Base-by-base conservation (phyloP, 768 basidiomycete species). In the Xerocomus brunneocitrinus region DNA sequence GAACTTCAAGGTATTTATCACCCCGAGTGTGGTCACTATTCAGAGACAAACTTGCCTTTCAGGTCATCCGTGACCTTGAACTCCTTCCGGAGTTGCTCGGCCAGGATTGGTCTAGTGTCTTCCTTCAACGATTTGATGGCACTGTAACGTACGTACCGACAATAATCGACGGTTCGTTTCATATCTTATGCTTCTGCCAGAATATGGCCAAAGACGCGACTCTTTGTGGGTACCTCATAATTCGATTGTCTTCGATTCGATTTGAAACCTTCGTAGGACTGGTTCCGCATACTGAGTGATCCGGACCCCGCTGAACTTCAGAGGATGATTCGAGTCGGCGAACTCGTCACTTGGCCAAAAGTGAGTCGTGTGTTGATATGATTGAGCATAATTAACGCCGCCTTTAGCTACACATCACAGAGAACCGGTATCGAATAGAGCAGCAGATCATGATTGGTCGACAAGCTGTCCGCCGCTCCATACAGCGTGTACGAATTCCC, bases 281-380 rank as follows among this genome's bases (percentile, higher is more conserved):
- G 90, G 90, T 71, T 90, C 54, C 81, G 76, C 38, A 79, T 98
- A 43, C 71, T 98, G 41, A 89, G 83, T 28, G 94, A 97, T 67
- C 94, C 94, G 0, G 82, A 90, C 67, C 80, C 80, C 7, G 63
- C 72, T 8, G 91, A 98, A 67, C 75, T 99, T 50, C 83, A 81
- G 55, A 76, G 92, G 56, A 93, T 98, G 91, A 81, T 97, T 55
- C 74, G 75, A 50, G 89, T 92, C 0, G 97, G 97, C 10, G 79
- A 97, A 71, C 67, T 82, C 9, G 95, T 93, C 28, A 90, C 97
- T n/a, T 99, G 93, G 93, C 95, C 97, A 0, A 98, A 95, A 75
- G 90, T 95, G 58, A 53, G 74, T 47, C 4, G 13, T 50, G 25
- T 38, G 10, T 25, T 10, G 24, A 8, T n/a, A 22, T 1, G 5